Percentiles rank a stretch among this genome's conserved stretches.
Evolutionary conservation across 2,329 filamentous ascomycete genomes (phyloP).

Genomic region (Pseudocercospora pini-densiflorae): DNA sequence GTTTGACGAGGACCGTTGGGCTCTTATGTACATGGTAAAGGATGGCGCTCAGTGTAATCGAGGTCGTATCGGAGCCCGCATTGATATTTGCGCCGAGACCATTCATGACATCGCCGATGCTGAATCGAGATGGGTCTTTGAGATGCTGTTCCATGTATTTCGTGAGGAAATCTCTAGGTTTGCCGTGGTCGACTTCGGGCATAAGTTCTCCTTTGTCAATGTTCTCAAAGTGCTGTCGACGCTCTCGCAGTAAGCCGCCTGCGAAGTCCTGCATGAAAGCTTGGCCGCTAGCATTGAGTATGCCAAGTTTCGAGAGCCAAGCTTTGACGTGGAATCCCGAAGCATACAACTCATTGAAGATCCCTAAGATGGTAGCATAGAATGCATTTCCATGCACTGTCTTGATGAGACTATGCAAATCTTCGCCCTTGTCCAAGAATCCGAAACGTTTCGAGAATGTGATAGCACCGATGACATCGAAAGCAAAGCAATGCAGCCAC

Average conservation of each 20-base stretch:
- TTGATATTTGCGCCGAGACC: constrained; percentile 38
- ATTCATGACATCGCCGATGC: neutral
- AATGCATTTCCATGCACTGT: neutral
- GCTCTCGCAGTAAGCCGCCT: neutral
- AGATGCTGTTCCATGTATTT: neutral
- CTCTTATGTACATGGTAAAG: constrained; percentile 45
- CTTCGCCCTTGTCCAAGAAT: constrained; percentile 41
- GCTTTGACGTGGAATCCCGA: neutral
- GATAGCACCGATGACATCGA: constrained; percentile 51
- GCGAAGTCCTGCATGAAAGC: constrained; percentile 2
- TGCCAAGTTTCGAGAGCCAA: neutral
- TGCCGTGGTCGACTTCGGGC: neutral
- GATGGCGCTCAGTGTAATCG: constrained; percentile 43
- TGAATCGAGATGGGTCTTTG: neutral
- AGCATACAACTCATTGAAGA: neutral
- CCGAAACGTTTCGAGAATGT: constrained; percentile 45
- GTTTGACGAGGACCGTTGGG: constrained; percentile 35
- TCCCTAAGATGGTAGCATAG: neutral
- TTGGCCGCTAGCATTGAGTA: neutral
- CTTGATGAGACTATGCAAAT: constrained; percentile 28
- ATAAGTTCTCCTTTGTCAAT: neutral
- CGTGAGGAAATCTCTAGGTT: constrained; percentile 1
- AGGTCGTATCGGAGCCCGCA: constrained; percentile 49
- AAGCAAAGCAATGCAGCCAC: constrained; percentile 49
- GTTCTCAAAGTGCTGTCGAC: neutral